Base-by-base conservation (phyloP, 2,329 filamentous ascomycete genomes). In the Leptographium procerum region DNA sequence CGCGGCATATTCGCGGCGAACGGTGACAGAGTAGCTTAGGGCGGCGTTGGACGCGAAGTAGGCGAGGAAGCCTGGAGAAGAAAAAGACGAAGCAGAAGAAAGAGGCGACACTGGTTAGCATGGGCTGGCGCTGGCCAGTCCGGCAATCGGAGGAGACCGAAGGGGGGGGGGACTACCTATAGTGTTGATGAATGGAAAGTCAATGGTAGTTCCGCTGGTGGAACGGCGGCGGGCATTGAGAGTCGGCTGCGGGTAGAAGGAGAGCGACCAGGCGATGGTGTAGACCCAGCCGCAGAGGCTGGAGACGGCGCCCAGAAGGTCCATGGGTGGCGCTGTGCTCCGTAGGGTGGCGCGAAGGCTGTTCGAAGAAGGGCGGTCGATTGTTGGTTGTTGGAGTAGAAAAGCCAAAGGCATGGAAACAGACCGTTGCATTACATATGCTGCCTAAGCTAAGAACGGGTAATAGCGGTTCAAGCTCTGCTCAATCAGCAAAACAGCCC, bases 231-330 rank as follows among this genome's bases (percentile, higher is more conserved):
- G 77, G 70, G 79, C 86, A 77, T 96, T 97, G 62, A 90, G 80
- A 61, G 95, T 73, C 8, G 88, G 84, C 69, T 97, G 94, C 1
- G 92, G 91, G 70, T 97, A 97, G 75, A 96, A 97, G 19, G 90
- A 95, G 19, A 86, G 74, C 14, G 88, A 92, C 92, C 92, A 94
- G 71, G 81, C 84, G 54, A 85, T 63, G 63, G 83, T 86, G 72
- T 91, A 91, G 67, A 86, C 73, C 87, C 88, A 91, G 70, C 88
- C 88, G 65, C 88, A 82, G 34, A 87, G 67, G 67, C 75, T 79
- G 55, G 80, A 84, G 22, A 82, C 57, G 59, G 77, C 65, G 33
- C 69, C 64, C 60, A 84, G 76, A 62, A 82, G 28, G 26, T 58
- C 59, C 64, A 66, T 65, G 34, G n/a, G n/a, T n/a, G n/a, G n/a